A percentile compares a stretch with the other conserved stretches of the same genome.
Evolutionary conservation across 2,329 filamentous ascomycete genomes (phyloP).

Genomic region (Orbilia ellipsospora): DNA sequence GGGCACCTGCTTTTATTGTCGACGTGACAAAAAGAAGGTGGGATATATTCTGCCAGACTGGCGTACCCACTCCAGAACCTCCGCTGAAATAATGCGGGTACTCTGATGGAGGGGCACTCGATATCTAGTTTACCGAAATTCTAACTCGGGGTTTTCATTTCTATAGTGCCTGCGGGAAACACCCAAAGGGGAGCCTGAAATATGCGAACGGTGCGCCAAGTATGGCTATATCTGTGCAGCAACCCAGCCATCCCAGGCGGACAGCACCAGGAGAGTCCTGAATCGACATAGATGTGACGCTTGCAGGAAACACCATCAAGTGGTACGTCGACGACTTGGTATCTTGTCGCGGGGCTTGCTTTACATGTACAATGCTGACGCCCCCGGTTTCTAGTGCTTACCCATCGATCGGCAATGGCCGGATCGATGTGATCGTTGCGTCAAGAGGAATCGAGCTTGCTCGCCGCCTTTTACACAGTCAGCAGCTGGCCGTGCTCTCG

Average conservation of each 20-base stretch:
- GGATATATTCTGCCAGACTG: slow-evolving; percentile 24
- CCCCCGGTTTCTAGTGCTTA: slow-evolving; percentile 46
- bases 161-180: slow-evolving; percentile 50
- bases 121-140: not conserved
- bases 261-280: slow-evolving; percentile 50
- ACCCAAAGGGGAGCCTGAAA: slow-evolving; percentile 51
- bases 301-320: slow-evolving; percentile 54
- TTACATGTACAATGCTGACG: slow-evolving; percentile 36
- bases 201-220: slow-evolving; percentile 53
- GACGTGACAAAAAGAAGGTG: slow-evolving; percentile 55
- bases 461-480: slow-evolving; percentile 52
- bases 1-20: slow-evolving; percentile 54
- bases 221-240: slow-evolving; percentile 54
- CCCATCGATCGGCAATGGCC: slow-evolving; percentile 55
- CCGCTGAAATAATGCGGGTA: slow-evolving; percentile 26
- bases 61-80: slow-evolving; percentile 5
- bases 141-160: not conserved
- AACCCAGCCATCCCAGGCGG: slow-evolving; percentile 53
- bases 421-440: slow-evolving; percentile 54
- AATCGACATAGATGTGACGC: slow-evolving; percentile 52
- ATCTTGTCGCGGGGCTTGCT: not conserved
- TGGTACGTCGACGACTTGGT: slow-evolving; percentile 24
- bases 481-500: slow-evolving; percentile 49
- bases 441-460: slow-evolving; percentile 51
- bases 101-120: not conserved